Evolutionary conservation across 169 alveolate species (phyloP), one percentile per base, ranked within the genome.

Genomic region (Cryptosporidium sp.): DNA sequence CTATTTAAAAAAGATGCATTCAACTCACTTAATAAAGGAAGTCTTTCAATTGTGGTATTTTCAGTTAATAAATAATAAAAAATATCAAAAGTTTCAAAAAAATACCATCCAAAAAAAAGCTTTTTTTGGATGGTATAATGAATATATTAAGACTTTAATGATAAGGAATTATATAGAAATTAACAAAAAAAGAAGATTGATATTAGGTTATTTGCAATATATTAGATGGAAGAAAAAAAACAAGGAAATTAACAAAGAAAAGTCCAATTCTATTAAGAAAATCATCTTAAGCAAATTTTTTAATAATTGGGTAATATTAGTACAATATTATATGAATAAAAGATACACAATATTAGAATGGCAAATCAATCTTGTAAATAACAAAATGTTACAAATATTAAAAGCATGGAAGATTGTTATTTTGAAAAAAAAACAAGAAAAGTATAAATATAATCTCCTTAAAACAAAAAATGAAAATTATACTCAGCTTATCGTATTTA

Each of bases 261-360:
- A 39, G 12, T 29, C 26, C 1, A n/a, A 21, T 12, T 1, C 3
- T 8, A 12, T 62, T 37, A 43, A 65, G 12, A 41, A 33, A 5
- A 59, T 31, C 6, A 59, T 3, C 45, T 16, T 80, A 18, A 33
- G 14, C 62, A n/a, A 14, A 39, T 33, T 43, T 18, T 80, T 80
- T 61, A 43, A 65, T 16, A 21, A 65, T n/a, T 80, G 89, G 89
- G 9, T 59, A 6, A 31, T 65, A 21, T n/a, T 80, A 16, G 41
- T 80, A 6, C 61, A 80, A 45, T 80, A 80, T 29, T 80, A 80
- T 29, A 59, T 80, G 75, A 80, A 50, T 65, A 80, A 80, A 48
- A 59, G 89, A 65, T 80, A 80, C 33, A 80, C 50, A 14, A 80
- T 80, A 43, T n/a, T 80, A 29, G 48, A 80, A 23, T 80, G 89